Base-by-base conservation (phyloP, 2,329 filamentous ascomycete genomes). In the Cytospora piceicola region DNA sequence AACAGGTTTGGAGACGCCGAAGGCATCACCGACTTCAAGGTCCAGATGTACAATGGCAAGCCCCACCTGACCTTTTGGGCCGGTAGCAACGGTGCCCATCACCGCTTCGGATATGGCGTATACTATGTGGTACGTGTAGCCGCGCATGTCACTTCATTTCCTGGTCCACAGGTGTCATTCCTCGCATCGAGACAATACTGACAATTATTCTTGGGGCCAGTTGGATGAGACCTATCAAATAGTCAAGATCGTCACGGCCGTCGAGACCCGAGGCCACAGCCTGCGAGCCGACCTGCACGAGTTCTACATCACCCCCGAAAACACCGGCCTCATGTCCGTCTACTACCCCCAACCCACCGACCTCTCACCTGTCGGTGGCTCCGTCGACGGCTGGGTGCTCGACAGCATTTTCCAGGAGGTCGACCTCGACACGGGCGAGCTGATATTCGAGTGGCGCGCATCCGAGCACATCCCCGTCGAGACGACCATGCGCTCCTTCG, bases 281-380 rank as follows among this genome's bases (percentile, higher is more conserved):
- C 64, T 72, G 12, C 74, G 74, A 9, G 77, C 61, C 20, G 67
- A 83, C 63, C 73, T 80, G 53, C 81, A 82, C 68, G 79, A 81
- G 57, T 77, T 81, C 65, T 71, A 74, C 20, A 70, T 82, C n/a
- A 82, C 80, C 1, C 63, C 72, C 0, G 71, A 79, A 59, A 76
- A 75, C 39, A 79, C 78, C 0, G 77, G 77, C 24, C 72, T 83
- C 42, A 76, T 82, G 70, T 77, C 77, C 11, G 77, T 77, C 54
- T 82, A 81, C 67, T 73, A 77, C 65, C 72, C 71, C 34, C 71
- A 76, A 9, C 63, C 70, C 7, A 73, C 70, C n/a, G 72, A 78
- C 65, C 70, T 75, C 36, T 74, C 71, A 0, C 54, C 71, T 2
- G 69, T 75, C 2, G 77, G 76, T 3, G 77, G 77, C 2, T 71